A percentile compares a stretch with the other conserved stretches of the same genome.
phyloP scores from a whole-genome alignment of 2,329 filamentous ascomycete species.

The Colletotrichum sp. region DNA sequence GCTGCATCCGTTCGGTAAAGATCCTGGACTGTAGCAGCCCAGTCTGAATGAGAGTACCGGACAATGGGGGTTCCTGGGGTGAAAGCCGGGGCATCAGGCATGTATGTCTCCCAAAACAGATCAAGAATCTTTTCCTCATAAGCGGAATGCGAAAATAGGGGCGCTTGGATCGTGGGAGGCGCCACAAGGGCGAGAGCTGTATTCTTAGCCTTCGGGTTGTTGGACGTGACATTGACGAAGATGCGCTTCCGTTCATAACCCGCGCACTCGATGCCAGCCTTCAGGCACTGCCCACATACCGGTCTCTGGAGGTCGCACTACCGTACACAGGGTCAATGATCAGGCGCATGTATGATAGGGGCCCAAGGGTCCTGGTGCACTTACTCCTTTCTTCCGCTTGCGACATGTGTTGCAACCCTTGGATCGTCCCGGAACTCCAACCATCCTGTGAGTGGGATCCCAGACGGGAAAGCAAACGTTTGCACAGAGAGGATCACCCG shows the following conservation, averaged over 20 bases:
- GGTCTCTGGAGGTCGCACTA: constrained; percentile 24
- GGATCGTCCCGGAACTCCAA: constrained; percentile 24
- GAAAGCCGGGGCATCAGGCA: constrained; percentile 6
- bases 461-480: background rate
- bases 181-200: background rate
- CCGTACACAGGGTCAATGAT: background rate
- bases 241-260: constrained; percentile 23
- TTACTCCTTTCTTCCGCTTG: constrained; percentile 24
- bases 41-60: constrained; percentile 19
- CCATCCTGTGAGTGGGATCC: constrained; percentile 9
- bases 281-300: constrained; percentile 22
- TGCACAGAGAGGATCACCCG: background rate
- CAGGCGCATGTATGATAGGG: background rate
- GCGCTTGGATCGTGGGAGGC: background rate
- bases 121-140: constrained; percentile 19
- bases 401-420: constrained; percentile 25
- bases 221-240: constrained; percentile 21
- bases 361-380: background rate
- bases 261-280: constrained; percentile 16
- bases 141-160: constrained; percentile 11
- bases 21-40: constrained; percentile 23
- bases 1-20: constrained; percentile 23
- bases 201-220: background rate
- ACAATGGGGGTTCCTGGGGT: background rate
- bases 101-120: constrained; percentile 21